Evolutionary conservation across 176 grass and related monocot genomes (phyloP).

Genomic region (Elymus sibiricus): DNA sequence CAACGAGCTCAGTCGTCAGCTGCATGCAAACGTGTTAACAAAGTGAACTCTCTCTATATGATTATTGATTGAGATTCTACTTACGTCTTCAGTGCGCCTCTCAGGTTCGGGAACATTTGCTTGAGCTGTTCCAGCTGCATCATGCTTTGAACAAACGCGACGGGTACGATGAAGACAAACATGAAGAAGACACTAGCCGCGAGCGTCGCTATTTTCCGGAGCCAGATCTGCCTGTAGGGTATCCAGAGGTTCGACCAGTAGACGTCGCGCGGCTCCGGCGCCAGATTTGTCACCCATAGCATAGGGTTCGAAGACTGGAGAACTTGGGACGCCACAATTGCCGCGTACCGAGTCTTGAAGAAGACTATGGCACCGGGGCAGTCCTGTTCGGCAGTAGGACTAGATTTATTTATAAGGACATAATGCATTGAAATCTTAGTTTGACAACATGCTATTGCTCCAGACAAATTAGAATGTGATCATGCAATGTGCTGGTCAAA

Average conservation of each 20-base stretch:
- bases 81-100: slow-evolving; percentile 57
- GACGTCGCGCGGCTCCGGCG: slow-evolving; percentile 78
- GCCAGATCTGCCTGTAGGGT: slow-evolving; percentile 79
- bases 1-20: too few relatives aligned
- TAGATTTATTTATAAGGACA: background rate
- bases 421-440: slow-evolving; percentile 6
- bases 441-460: background rate
- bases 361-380: slow-evolving; percentile 87
- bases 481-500: slow-evolving; percentile 6
- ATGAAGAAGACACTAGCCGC: slow-evolving; percentile 66
- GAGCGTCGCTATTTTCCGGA: slow-evolving; percentile 59
- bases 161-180: slow-evolving; percentile 79
- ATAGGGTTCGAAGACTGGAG: slow-evolving; percentile 90
- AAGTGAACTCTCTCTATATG: background rate
- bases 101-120: slow-evolving; percentile 50
- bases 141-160: slow-evolving; percentile 85
- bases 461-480: background rate
- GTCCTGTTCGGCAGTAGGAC: slow-evolving; percentile 45
- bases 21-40: background rate
- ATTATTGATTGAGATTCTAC: slow-evolving; percentile 1
- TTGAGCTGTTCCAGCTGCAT: slow-evolving; percentile 70
- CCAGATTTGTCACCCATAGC: slow-evolving; percentile 78
- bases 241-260: slow-evolving; percentile 96
- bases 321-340: slow-evolving; percentile 66
- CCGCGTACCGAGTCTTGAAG: slow-evolving; percentile 95